A percentile compares a stretch with the other conserved stretches of the same genome.
Evolutionary conservation across 2,329 filamentous ascomycete species (phyloP).

Genomic region (Spiromastix sp.): DNA sequence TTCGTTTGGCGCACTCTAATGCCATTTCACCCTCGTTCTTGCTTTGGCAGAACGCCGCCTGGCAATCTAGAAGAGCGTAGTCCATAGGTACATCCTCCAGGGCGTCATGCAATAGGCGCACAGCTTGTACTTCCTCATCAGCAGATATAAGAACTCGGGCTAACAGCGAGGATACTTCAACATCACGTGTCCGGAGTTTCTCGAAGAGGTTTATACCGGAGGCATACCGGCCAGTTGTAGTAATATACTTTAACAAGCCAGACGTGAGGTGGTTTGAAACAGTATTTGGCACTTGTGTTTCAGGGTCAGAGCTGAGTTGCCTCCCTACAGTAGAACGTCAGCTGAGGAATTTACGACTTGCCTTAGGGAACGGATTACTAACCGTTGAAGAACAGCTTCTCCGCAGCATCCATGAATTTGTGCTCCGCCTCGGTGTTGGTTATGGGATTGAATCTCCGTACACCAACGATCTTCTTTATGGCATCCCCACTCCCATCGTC

Average conservation of each 20-base stretch:
- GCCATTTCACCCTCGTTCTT: constrained; percentile 85
- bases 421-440: constrained; percentile 98
- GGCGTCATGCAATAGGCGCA: constrained; percentile 76
- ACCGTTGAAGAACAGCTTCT: constrained; percentile 92
- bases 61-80: constrained; percentile 88
- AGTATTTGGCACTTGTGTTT: constrained; percentile 93
- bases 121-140: constrained; percentile 93
- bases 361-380: constrained; percentile 6
- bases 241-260: constrained; percentile 89
- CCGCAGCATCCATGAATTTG: constrained; percentile 85
- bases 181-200: constrained; percentile 80
- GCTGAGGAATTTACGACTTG: constrained; percentile 2
- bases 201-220: constrained; percentile 97
- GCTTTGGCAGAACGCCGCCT: constrained; percentile 80
- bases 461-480: constrained; percentile 95
- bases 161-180: constrained; percentile 86
- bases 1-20: constrained; percentile 83
- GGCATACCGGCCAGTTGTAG: constrained; percentile 85
- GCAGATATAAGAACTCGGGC: constrained; percentile 88
- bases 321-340: constrained; percentile 52
- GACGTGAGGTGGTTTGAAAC: constrained; percentile 92
- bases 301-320: constrained; percentile 91
- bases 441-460: constrained; percentile 91
- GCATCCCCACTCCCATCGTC: constrained; percentile 90
- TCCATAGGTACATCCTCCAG: constrained; percentile 93